phyloP scores from a whole-genome alignment of 2,329 filamentous ascomycete genomes.

The Botrytis porri region DNA sequence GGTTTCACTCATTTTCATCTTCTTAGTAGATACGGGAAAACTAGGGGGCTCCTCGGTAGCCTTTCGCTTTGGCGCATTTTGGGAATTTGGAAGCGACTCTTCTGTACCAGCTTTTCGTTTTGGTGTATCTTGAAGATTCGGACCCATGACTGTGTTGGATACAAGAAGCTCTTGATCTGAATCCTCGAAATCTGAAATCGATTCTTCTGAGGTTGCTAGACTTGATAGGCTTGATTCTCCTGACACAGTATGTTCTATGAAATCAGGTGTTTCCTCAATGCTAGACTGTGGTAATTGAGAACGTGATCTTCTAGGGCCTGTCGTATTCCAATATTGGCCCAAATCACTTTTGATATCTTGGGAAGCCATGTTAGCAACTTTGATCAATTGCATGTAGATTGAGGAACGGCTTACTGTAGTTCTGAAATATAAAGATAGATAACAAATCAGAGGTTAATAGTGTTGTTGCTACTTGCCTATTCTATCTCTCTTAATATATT shows the following conservation, averaged over 20 bases:
- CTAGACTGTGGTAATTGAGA: background rate
- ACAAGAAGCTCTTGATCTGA: background rate
- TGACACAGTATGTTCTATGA: background rate
- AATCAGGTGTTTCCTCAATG: background rate
- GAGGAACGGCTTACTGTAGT: background rate
- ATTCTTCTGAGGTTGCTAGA: background rate
- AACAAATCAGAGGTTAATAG: background rate
- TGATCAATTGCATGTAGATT: background rate
- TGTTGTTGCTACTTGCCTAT: background rate
- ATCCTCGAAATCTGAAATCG: background rate
- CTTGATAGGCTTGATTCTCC: background rate
- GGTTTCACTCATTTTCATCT: constrained; percentile 52
- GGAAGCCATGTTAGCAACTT: background rate
- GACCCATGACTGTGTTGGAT: background rate
- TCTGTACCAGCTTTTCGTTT: background rate
- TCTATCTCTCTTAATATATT: background rate
- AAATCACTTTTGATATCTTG: background rate
- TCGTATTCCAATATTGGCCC: background rate
- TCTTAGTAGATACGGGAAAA: constrained; percentile 61
- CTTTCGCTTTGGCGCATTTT: constrained; percentile 59
- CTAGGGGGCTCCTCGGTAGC: constrained; percentile 61
- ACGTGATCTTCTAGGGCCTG: background rate
- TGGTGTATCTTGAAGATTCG: background rate
- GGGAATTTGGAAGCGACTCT: background rate
- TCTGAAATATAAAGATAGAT: background rate